phyloP scores from a whole-genome alignment of 371 early-diverging fungal species.

The Mucor mucedo region DNA sequence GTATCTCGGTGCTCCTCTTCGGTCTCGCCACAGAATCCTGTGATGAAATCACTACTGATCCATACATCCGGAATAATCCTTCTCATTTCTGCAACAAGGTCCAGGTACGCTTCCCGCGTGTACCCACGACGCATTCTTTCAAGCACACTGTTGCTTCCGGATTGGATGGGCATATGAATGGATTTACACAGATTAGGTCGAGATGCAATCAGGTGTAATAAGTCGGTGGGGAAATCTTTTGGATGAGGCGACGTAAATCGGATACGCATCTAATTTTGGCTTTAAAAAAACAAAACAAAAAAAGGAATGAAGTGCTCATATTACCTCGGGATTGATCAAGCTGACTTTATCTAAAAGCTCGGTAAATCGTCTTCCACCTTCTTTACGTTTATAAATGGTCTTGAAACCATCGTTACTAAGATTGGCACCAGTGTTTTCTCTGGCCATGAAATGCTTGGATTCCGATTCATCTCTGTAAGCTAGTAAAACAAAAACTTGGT shows the following conservation, averaged over 20 bases:
- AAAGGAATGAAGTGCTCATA: neutral
- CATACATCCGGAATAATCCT: constrained; percentile 73
- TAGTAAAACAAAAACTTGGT: neutral
- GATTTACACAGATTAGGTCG: constrained; percentile 76
- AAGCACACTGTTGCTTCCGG: constrained; percentile 69
- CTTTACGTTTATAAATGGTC: constrained; percentile 79
- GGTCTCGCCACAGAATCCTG: constrained; percentile 86
- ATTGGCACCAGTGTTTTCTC: constrained; percentile 37
- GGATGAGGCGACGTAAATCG: constrained; percentile 85
- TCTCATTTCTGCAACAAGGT: constrained; percentile 69
- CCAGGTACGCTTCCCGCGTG: constrained; percentile 74
- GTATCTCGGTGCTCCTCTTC: constrained; percentile 78
- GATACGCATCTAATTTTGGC: constrained; percentile 63
- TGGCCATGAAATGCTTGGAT: constrained; percentile 50
- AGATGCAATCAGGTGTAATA: constrained; percentile 70
- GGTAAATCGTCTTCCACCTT: constrained; percentile 78
- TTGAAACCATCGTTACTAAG: constrained; percentile 73
- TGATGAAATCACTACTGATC: constrained; percentile 78
- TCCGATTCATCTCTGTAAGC: constrained; percentile 74
- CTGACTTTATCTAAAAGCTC: constrained; percentile 77
- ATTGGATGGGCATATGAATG: constrained; percentile 79
- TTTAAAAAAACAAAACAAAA: no score
- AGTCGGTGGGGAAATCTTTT: constrained; percentile 81
- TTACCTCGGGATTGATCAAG: constrained; percentile 69
- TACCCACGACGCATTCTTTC: constrained; percentile 82